Base-by-base conservation (phyloP, 176 grass and related monocot species). In the Hyparrhenia diplandra region DNA sequence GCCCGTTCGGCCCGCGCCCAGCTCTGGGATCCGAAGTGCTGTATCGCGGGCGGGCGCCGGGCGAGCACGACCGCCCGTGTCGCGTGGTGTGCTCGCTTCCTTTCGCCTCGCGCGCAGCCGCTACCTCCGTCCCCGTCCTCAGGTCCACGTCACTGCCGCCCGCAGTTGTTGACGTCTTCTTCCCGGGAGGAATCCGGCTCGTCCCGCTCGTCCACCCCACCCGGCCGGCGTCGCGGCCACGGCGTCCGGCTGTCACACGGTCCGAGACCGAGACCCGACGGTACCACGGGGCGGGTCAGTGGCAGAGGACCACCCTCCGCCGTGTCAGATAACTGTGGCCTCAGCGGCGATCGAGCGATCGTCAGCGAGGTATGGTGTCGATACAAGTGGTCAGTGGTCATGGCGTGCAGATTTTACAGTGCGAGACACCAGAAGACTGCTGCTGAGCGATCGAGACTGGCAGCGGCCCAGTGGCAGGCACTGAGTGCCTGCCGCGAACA, bases 81-180 rank as follows among this genome's bases (percentile, higher is more conserved):
- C n/a, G n/a, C n/a, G n/a, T n/a, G n/a, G n/a, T n/a, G n/a, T n/a
- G n/a, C n/a, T n/a, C n/a, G n/a, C n/a, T n/a, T n/a, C n/a, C 32
- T 2, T 2, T 34, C 32, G 30, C 32, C 17, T 17, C 32, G 3
- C 12, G 10, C 42, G 29, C 21, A 5, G 7, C 7, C 2, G 29
- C 21, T 17, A 12, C n/a, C n/a, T n/a, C n/a, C n/a, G n/a, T n/a
- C n/a, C 7, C 2, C 17, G 42, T 41, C 11, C 51, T 1, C 21
- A 46, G 1, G 37, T 43, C 36, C 34, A 25, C 8, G 62, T 52
- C 61, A 73, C 70, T 11, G 54, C 18, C 25, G 68, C n/a, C 67
- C 77, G 61, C 69, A 51, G 17, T 24, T 60, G 70, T 69, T 81
- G 78, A 82, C 85, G 49, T 7, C 66, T 14, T 11, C 66, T 4